Conservation (phyloP, 164 flowering plant species). For the Chimonanthus praecox region DNA sequence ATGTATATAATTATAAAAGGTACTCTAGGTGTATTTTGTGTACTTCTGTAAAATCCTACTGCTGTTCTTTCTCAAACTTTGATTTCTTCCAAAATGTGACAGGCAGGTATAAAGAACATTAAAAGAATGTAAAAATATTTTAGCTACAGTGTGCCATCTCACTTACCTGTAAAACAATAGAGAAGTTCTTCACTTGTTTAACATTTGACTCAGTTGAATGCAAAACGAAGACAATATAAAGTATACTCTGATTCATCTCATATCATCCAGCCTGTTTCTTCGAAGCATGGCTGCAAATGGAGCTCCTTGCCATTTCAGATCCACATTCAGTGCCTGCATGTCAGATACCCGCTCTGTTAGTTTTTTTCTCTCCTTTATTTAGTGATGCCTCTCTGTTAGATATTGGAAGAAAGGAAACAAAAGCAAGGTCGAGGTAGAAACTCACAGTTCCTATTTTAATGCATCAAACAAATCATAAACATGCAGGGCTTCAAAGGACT, state of each 20-base stretch:
- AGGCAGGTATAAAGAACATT: background rate
- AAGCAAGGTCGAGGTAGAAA: background rate
- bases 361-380: no score
- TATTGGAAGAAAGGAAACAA: background rate
- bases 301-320: constrained; percentile 87
- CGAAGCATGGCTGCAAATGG: constrained; percentile 89
- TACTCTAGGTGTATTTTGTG: background rate
- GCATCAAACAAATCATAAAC: background rate
- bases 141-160: background rate
- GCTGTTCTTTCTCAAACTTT: background rate
- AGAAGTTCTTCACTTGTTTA: constrained; percentile 59
- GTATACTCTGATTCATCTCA: constrained; percentile 37
- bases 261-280: constrained; percentile 42
- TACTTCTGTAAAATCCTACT: background rate
- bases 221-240: constrained; percentile 46
- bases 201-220: constrained; percentile 52
- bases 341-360: constrained; percentile 1
- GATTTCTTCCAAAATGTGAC: background rate
- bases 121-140: background rate
- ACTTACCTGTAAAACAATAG: constrained; percentile 78
- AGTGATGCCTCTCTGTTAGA: background rate
- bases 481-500: background rate
- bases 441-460: background rate
- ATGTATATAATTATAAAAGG: background rate
- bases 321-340: constrained; percentile 67